Percentiles rank a stretch among this genome's conserved stretches.
phyloP scores from a whole-genome alignment of 345 rosid species.

The Excoecaria cochinchinensis region DNA sequence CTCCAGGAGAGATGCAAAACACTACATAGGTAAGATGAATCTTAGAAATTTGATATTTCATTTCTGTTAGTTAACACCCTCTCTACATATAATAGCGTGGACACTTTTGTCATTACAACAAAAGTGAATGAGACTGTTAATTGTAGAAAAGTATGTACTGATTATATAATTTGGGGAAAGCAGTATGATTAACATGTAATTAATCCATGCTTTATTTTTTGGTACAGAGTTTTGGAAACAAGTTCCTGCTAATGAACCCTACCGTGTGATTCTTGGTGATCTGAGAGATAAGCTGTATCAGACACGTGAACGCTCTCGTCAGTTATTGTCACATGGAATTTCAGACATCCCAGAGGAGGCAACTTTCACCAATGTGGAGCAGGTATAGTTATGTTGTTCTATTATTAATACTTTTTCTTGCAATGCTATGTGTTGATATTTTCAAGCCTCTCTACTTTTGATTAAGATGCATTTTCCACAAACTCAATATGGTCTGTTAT shows the following conservation, averaged over 20 bases:
- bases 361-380: constrained; percentile 72
- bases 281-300: constrained; percentile 86
- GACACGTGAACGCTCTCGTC: constrained; percentile 94
- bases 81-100: not conserved
- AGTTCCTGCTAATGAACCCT: constrained; percentile 82
- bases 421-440: not conserved
- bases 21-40: constrained; percentile 67
- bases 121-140: not conserved
- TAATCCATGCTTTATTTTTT: not conserved
- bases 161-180: not conserved
- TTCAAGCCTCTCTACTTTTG: not conserved
- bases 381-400: constrained; percentile 32
- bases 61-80: not conserved
- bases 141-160: not conserved
- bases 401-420: not conserved
- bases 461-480: not conserved
- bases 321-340: constrained; percentile 62
- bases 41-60: not conserved
- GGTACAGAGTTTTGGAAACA: constrained; percentile 91
- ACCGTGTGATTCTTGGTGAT: constrained; percentile 88
- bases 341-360: constrained; percentile 89
- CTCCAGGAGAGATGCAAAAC: constrained; percentile 88
- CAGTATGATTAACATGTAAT: not conserved
- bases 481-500: not conserved
- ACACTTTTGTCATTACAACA: not conserved